A percentile compares a stretch with the other conserved stretches of the same genome.
phyloP scores from a whole-genome alignment of 768 basidiomycete genomes.

The Boletus sp. region DNA sequence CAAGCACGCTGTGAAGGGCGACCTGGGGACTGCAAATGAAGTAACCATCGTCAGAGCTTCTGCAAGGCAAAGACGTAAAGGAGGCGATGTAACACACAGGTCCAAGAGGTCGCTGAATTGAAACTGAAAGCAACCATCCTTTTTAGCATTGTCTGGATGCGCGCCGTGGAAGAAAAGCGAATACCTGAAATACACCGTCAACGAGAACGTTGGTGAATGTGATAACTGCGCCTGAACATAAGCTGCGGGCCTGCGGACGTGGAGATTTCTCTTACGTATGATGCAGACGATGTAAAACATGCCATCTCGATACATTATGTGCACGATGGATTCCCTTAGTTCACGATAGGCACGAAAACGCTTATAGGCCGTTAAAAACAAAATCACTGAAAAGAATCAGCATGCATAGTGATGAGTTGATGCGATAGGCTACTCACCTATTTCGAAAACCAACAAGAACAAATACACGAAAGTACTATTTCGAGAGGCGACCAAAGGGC shows the following conservation, averaged over 20 bases:
- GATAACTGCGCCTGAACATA: conserved; percentile 5
- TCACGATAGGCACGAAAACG: conserved; percentile 4
- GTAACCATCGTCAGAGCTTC: background rate
- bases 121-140: background rate
- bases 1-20: conserved; percentile 3
- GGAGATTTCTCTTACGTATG: conserved; percentile 1
- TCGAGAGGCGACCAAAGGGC: background rate
- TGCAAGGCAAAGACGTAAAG: background rate
- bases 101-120: conserved; percentile 4
- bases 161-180: background rate
- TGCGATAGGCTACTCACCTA: background rate
- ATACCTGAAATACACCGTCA: conserved; percentile 10
- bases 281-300: conserved; percentile 20
- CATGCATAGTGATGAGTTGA: background rate
- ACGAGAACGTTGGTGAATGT: conserved; percentile 12
- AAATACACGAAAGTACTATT: conserved; percentile 5
- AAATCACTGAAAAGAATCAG: conserved; percentile 3
- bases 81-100: background rate
- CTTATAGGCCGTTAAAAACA: conserved; percentile 8
- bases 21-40: conserved; percentile 2
- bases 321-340: background rate
- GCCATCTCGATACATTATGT: conserved; percentile 12
- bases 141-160: background rate
- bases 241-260: background rate
- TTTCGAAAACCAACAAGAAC: conserved; percentile 11